phyloP scores from a whole-genome alignment of 1,284 basidiomycete species.

The Trametes sp. region DNA sequence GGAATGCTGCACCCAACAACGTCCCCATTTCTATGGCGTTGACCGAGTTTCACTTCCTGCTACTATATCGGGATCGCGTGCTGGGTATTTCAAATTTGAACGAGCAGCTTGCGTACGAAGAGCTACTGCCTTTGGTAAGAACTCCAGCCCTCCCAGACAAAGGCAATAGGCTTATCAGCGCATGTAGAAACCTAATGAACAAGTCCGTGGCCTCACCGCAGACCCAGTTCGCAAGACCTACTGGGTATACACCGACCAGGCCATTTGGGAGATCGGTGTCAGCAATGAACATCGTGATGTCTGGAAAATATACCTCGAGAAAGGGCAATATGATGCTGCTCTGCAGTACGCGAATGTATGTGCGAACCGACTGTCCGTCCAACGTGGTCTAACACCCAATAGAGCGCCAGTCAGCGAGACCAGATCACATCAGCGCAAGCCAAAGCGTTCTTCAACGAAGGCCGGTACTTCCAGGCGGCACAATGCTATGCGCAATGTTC shows the following conservation, averaged over 20 bases:
- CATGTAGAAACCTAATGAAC: constrained; percentile 74
- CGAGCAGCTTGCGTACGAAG: constrained; percentile 87
- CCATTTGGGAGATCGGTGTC: constrained; percentile 89
- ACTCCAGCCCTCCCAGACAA: neutral
- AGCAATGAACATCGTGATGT: constrained; percentile 93
- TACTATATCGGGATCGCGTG: constrained; percentile 86
- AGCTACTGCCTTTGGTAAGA: constrained; percentile 78
- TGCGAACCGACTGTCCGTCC: neutral
- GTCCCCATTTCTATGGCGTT: constrained; percentile 80
- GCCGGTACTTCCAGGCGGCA: constrained; percentile 90
- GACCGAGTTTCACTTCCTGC: constrained; percentile 93
- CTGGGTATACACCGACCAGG: constrained; percentile 93
- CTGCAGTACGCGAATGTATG: constrained; percentile 82
- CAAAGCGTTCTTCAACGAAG: constrained; percentile 82
- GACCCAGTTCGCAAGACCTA: constrained; percentile 91
- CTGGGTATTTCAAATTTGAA: constrained; percentile 84
- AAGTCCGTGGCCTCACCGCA: constrained; percentile 75
- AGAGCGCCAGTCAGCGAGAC: constrained; percentile 89
- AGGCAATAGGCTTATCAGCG: neutral
- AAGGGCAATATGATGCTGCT: constrained; percentile 81
- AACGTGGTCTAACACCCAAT: neutral
- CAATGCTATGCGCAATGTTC: constrained; percentile 92
- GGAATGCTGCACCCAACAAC: constrained; percentile 41
- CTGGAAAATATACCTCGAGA: constrained; percentile 91
- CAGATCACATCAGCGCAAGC: constrained; percentile 88